Evolutionary conservation across 768 basidiomycete species (phyloP).

Genomic region (Macrocybe gigantea): DNA sequence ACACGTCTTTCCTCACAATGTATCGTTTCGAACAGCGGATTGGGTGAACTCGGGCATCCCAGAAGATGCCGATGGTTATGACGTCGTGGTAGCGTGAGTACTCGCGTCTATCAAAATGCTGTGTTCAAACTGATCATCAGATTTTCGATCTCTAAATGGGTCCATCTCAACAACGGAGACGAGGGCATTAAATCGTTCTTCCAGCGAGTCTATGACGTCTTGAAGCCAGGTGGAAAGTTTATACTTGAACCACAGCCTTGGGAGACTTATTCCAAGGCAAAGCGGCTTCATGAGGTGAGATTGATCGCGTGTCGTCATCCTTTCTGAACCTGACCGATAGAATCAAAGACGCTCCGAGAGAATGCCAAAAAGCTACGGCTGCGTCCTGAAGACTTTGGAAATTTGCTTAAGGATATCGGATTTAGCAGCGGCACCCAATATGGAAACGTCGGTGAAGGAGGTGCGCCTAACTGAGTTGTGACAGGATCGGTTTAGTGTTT

Average conservation of each 20-base stretch:
- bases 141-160: constrained; percentile 89
- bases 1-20: constrained; percentile 68
- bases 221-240: constrained; percentile 62
- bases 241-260: constrained; percentile 83
- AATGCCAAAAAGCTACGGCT: constrained; percentile 50
- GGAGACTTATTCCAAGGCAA: constrained; percentile 79
- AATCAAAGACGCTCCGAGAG: constrained; percentile 46
- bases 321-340: neutral
- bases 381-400: constrained; percentile 59
- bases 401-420: constrained; percentile 51
- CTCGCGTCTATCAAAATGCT: neutral
- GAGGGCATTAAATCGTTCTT: constrained; percentile 68
- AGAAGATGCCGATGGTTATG: constrained; percentile 59
- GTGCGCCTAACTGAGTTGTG: constrained; percentile 27
- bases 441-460: constrained; percentile 59
- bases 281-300: constrained; percentile 54
- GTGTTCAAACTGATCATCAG: constrained; percentile 28
- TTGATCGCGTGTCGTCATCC: neutral
- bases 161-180: constrained; percentile 80
- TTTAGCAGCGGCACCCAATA: constrained; percentile 46
- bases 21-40: constrained; percentile 66
- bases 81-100: constrained; percentile 75
- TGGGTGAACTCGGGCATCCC: constrained; percentile 58
- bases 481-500: neutral
- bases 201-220: constrained; percentile 44